These are phyloP conservation scores for Biscogniauxia mediterranea DNA, from an alignment of 2,329 filamentous ascomycete species.

Conservation along the genomic window DNA sequence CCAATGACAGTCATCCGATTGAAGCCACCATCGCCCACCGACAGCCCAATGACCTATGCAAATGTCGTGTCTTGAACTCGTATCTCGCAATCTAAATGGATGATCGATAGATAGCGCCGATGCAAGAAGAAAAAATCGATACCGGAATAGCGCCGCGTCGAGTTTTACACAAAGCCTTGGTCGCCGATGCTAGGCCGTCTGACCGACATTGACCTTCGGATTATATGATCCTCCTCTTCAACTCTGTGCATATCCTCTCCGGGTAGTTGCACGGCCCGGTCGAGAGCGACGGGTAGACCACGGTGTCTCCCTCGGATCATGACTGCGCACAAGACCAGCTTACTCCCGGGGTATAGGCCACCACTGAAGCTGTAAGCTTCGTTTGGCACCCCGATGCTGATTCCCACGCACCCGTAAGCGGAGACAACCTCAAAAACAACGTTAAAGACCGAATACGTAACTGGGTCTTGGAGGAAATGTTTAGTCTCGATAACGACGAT, in stretches of 20 bases:
- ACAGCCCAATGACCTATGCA: too few relatives aligned
- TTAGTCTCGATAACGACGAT: constrained; percentile 58
- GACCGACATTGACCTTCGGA: constrained; percentile 37
- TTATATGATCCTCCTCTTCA: constrained; percentile 42
- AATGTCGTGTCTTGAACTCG: neutral
- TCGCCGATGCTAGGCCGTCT: constrained; percentile 28
- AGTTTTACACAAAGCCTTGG: constrained; percentile 9
- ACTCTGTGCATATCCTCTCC: constrained; percentile 37
- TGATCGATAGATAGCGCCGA: neutral
- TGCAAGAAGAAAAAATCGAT: neutral
- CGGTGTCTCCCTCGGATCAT: constrained; percentile 56
- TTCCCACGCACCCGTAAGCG: constrained; percentile 59
- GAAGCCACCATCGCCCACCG: too few relatives aligned
- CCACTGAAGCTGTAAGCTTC: constrained; percentile 55
- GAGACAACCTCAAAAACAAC: constrained; percentile 55
- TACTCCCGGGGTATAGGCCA: constrained; percentile 51
- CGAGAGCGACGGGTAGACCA: constrained; percentile 53
- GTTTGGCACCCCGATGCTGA: constrained; percentile 52
- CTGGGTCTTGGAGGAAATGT: constrained; percentile 51
- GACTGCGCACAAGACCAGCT: constrained; percentile 56
- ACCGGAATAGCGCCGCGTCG: neutral
- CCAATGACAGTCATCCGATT: too few relatives aligned
- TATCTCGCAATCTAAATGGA: neutral
- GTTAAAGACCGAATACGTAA: constrained; percentile 57
- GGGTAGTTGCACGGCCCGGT: constrained; percentile 48